Conservation (phyloP, 345 rosid species). For the Odontarrhena argentea region DNA sequence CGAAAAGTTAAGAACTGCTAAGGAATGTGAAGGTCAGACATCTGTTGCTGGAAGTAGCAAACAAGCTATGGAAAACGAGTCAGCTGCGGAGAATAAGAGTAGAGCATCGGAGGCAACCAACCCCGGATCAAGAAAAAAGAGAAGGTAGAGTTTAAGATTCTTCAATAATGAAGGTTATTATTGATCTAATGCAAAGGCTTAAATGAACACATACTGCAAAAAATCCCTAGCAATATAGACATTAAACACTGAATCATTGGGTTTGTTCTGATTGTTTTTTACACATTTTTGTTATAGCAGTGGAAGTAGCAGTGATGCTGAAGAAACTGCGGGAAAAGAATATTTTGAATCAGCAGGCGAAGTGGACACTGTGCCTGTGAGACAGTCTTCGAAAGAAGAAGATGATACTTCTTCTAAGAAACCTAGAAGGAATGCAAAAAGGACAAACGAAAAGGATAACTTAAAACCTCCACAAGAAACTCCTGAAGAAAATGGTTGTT, state of each 20-base stretch:
- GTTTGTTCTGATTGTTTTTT: conserved; percentile 14
- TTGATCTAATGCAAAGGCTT: conserved; percentile 7
- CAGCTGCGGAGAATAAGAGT: conserved; percentile 10
- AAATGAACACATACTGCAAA: neutral
- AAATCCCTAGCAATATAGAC: neutral
- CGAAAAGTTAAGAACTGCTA: neutral
- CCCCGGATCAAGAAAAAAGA: conserved; percentile 28
- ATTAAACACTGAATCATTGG: conserved; percentile 7
- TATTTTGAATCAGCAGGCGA: conserved; percentile 44
- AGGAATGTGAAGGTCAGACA: conserved; percentile 24
- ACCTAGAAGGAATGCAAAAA: conserved; percentile 35
- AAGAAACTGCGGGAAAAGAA: conserved; percentile 39
- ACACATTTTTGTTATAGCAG: conserved; percentile 11
- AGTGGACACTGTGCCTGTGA: conserved; percentile 29
- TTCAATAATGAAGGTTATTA: conserved; percentile 15
- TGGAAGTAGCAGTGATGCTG: neutral
- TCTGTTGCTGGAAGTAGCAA: conserved; percentile 34
- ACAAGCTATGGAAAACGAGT: conserved; percentile 29
- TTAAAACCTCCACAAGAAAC: conserved; percentile 17
- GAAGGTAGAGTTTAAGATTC: conserved; percentile 17
- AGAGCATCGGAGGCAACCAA: conserved; percentile 20
- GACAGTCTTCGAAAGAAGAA: conserved; percentile 30
- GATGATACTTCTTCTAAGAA: conserved; percentile 35
- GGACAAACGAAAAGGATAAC: conserved; percentile 27
- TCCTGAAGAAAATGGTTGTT: conserved; percentile 26